These are phyloP conservation scores for Phytophthora citricola DNA, from an alignment of 352 stramenopile species.

Conservation along the genomic window DNA sequence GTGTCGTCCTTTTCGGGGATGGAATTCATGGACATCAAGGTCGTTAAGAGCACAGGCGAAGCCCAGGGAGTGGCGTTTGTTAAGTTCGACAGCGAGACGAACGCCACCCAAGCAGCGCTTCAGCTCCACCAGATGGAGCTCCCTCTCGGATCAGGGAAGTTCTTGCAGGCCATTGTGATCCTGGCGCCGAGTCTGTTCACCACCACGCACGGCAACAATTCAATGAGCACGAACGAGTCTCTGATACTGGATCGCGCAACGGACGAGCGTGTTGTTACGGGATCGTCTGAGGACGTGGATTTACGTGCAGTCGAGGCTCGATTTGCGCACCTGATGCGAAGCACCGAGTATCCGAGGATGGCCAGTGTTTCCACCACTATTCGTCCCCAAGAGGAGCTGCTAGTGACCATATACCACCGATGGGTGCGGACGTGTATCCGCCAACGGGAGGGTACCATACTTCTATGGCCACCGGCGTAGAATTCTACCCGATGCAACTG, in stretches of 20 bases:
- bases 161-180: conserved; percentile 76
- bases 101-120: conserved; percentile 51
- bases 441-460: conserved; percentile 16
- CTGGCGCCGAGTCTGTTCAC: conserved; percentile 71
- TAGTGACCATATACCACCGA: conserved; percentile 18
- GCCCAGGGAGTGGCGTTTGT: conserved; percentile 78
- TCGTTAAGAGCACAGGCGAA: conserved; percentile 65
- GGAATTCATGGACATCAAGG: conserved; percentile 87
- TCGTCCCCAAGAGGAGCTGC: conserved; percentile 13
- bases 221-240: conserved; percentile 25
- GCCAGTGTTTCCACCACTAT: conserved; percentile 22
- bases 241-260: conserved; percentile 30
- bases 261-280: conserved; percentile 28
- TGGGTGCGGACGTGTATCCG: conserved; percentile 20
- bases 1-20: conserved; percentile 69
- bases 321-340: conserved; percentile 86
- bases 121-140: conserved; percentile 73
- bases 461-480: conserved; percentile 14
- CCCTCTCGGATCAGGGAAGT: conserved; percentile 51
- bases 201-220: conserved; percentile 51
- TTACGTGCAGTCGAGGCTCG: conserved; percentile 75
- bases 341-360: conserved; percentile 47
- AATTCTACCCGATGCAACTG: conserved; percentile 43
- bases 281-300: conserved; percentile 66
- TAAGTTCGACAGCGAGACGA: conserved; percentile 68